Evolutionary conservation across 179 eudicot genomes (phyloP).

Genomic region (Spinacia oleracea): DNA sequence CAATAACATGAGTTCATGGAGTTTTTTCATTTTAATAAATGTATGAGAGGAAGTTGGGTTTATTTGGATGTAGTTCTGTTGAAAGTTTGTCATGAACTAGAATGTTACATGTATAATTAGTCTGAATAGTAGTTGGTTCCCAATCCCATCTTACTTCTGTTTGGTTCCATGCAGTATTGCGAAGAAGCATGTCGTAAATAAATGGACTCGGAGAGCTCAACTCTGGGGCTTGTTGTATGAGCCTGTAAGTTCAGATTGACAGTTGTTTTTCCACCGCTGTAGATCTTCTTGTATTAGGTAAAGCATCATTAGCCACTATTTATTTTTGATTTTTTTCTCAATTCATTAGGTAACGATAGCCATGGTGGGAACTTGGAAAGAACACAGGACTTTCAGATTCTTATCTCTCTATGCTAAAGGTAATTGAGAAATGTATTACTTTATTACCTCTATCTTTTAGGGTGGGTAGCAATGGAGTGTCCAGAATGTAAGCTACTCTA

Average conservation of each 20-base stretch:
- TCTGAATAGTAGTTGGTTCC: conserved; percentile 6
- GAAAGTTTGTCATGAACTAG: conserved; percentile 3
- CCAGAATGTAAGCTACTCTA: background rate
- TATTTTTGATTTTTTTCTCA: background rate
- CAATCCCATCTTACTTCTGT: background rate
- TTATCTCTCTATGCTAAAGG: conserved; percentile 95
- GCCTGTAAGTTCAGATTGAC: conserved; percentile 53
- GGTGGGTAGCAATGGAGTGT: background rate
- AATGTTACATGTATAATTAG: conserved; percentile 7
- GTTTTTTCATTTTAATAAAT: too few relatives aligned
- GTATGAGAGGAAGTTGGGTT: too few relatives aligned
- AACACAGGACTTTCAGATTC: conserved; percentile 97
- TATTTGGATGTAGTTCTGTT: too few relatives aligned
- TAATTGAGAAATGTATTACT: conserved; percentile 18
- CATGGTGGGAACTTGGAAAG: conserved; percentile 98
- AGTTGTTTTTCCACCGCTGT: background rate
- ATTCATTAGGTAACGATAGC: conserved; percentile 75
- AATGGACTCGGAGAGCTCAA: conserved; percentile 85
- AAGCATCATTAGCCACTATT: background rate
- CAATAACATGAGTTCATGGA: too few relatives aligned
- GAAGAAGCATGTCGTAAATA: conserved; percentile 59
- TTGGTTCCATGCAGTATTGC: conserved; percentile 56
- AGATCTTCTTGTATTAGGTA: background rate
- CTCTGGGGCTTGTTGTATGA: conserved; percentile 60
- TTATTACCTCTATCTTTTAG: background rate